Evolutionary conservation across 192 early-diverging fungal species (phyloP).

Genomic region (Chytriomyces confervae): DNA sequence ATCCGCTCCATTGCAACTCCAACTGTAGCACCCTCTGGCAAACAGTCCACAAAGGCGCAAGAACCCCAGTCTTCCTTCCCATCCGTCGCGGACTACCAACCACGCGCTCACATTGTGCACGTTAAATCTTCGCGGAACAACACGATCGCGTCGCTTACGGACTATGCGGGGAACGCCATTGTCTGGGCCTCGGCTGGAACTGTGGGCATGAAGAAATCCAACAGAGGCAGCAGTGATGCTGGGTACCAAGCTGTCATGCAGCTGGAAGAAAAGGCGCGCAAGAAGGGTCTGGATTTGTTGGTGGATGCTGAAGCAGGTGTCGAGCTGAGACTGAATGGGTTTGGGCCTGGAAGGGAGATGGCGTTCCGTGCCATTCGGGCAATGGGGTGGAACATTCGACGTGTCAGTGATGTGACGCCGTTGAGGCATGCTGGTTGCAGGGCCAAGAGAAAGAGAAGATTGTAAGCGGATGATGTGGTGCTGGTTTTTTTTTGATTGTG

Average conservation of each 20-base stretch:
- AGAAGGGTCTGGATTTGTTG: slow-evolving; percentile 41
- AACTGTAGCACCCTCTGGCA: not conserved
- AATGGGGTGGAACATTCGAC: slow-evolving; percentile 76
- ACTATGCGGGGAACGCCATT: slow-evolving; percentile 70
- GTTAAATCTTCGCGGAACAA: slow-evolving; percentile 73
- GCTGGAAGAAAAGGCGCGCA: slow-evolving; percentile 71
- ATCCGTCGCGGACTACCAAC: not conserved
- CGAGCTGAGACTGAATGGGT: slow-evolving; percentile 86
- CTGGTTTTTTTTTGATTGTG: no score
- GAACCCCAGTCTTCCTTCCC: not conserved
- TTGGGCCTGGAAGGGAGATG: slow-evolving; percentile 90
- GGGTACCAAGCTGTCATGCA: slow-evolving; percentile 86
- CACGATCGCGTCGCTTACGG: slow-evolving; percentile 84
- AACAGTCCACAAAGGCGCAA: not conserved
- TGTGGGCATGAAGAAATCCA: slow-evolving; percentile 86
- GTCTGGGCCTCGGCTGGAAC: slow-evolving; percentile 79
- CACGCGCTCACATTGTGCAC: slow-evolving; percentile 43
- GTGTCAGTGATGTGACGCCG: slow-evolving; percentile 88
- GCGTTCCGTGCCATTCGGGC: slow-evolving; percentile 84
- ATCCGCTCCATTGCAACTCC: no score
- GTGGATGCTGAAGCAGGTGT: slow-evolving; percentile 66
- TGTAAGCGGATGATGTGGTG: slow-evolving; percentile 58
- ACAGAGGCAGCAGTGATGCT: slow-evolving; percentile 86
- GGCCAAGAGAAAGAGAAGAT: slow-evolving; percentile 83
- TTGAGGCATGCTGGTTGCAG: slow-evolving; percentile 90